phyloP scores from a whole-genome alignment of 129 eudicot genomes.

The Centaurea solstitialis region DNA sequence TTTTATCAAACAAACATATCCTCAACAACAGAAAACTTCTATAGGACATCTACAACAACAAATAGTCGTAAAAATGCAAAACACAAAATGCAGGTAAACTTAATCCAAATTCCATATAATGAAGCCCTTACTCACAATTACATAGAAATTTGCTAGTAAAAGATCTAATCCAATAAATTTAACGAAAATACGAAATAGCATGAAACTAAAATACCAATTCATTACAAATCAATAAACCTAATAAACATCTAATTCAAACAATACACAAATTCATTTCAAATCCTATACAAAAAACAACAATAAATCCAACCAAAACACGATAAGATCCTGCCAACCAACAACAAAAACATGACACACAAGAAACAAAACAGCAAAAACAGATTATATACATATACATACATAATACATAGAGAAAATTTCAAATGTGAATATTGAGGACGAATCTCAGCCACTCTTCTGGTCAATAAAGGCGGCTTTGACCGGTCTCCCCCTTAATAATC shows the following conservation, averaged over 20 bases:
- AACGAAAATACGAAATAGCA: neutral
- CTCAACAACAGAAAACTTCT: conserved; percentile 9
- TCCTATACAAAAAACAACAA: neutral
- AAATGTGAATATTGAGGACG: too few relatives aligned
- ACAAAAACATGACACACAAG: neutral
- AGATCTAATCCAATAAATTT: neutral
- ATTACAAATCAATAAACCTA: neutral
- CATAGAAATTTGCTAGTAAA: neutral
- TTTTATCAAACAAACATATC: neutral
- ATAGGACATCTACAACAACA: neutral
- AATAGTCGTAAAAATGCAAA: neutral
- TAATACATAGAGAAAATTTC: too few relatives aligned
- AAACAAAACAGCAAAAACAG: neutral
- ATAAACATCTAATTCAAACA: neutral
- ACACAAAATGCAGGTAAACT: conserved; percentile 5
- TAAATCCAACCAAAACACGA: conserved; percentile 1
- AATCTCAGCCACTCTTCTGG: too few relatives aligned
- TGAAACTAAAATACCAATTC: neutral
- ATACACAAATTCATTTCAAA: neutral
- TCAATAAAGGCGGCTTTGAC: too few relatives aligned
- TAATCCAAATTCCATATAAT: conserved; percentile 2
- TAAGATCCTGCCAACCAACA: neutral
- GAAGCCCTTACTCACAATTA: neutral
- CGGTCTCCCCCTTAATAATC: too few relatives aligned
- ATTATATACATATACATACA: neutral